phyloP scores from a whole-genome alignment of 805 yeast genomes.

The Teunomyces lycoperdinae region DNA sequence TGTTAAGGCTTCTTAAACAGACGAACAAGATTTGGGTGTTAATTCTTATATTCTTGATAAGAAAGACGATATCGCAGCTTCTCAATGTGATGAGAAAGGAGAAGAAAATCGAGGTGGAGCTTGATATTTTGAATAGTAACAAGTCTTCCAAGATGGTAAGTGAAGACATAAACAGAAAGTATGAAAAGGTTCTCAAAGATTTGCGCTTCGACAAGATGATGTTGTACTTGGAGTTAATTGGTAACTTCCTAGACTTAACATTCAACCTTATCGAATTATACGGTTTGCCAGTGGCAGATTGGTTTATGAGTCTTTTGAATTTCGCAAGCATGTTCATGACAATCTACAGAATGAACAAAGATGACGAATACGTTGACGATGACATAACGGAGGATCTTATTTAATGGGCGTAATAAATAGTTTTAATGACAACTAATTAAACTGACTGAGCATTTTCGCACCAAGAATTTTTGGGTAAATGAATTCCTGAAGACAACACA shows the following conservation, averaged over 20 bases:
- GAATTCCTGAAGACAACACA: neutral
- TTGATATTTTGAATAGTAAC: constrained; percentile 26
- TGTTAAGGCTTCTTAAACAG: constrained; percentile 32
- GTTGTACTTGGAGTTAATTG: constrained; percentile 39
- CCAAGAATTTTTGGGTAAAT: neutral
- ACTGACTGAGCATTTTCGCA: neutral
- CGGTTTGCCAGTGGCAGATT: constrained; percentile 34
- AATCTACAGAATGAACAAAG: constrained; percentile 48
- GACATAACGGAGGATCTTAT: constrained; percentile 41
- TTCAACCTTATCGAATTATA: constrained; percentile 40
- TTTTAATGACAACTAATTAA: neutral
- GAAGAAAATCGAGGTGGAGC: constrained; percentile 34
- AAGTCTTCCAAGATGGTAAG: constrained; percentile 10
- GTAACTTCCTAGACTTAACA: constrained; percentile 39
- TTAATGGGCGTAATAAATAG: constrained; percentile 10
- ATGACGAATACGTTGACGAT: constrained; percentile 45
- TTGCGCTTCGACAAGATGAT: constrained; percentile 41
- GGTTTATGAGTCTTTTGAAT: constrained; percentile 41
- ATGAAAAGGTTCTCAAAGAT: constrained; percentile 40
- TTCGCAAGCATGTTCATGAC: constrained; percentile 45
- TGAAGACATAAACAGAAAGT: constrained; percentile 28
- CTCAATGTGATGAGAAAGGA: constrained; percentile 39
- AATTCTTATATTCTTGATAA: constrained; percentile 36
- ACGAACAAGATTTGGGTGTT: constrained; percentile 45
- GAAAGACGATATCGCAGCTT: constrained; percentile 42